These are phyloP conservation scores for Pulveroboletus sp. DNA, from an alignment of 768 basidiomycete genomes.

Conservation along the genomic window DNA sequence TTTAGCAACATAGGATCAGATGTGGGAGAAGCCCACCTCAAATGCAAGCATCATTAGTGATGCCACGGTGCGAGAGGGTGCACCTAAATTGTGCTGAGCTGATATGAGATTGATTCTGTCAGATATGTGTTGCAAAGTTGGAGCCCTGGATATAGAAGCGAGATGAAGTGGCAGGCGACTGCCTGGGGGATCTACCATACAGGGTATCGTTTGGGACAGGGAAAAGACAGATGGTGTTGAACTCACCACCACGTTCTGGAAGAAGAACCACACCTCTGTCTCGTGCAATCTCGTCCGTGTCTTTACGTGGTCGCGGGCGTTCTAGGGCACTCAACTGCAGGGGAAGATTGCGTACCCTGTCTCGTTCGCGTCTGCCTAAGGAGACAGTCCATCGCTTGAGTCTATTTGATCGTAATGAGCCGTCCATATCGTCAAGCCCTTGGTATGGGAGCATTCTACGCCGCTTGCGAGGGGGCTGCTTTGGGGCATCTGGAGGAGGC, in stretches of 20 bases:
- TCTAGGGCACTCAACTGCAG: constrained; percentile 42
- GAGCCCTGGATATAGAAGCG: constrained; percentile 67
- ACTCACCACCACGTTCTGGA: constrained; percentile 58
- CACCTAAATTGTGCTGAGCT: constrained; percentile 64
- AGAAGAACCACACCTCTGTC: constrained; percentile 67
- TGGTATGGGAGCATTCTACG: constrained; percentile 68
- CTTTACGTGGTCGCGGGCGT: constrained; percentile 40
- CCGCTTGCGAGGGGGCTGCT: constrained; percentile 62
- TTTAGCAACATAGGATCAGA: neutral
- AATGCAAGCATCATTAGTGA: constrained; percentile 72
- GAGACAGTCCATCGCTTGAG: constrained; percentile 74
- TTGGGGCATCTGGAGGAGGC: constrained; percentile 57
- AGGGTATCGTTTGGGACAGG: neutral
- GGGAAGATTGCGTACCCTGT: constrained; percentile 54
- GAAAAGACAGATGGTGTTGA: neutral
- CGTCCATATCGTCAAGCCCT: constrained; percentile 54
- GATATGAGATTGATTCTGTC: constrained; percentile 80
- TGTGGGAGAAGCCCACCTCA: constrained; percentile 46
- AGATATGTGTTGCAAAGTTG: constrained; percentile 70
- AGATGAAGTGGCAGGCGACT: constrained; percentile 68
- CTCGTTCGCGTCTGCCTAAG: constrained; percentile 69
- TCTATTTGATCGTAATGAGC: constrained; percentile 54
- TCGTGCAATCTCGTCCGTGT: constrained; percentile 61
- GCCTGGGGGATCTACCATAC: constrained; percentile 57
- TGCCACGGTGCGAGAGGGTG: constrained; percentile 59